Evolutionary conservation across 2,329 filamentous ascomycete genomes (phyloP), one percentile per base, ranked within the genome.

Genomic region (Teratosphaeria destructans): DNA sequence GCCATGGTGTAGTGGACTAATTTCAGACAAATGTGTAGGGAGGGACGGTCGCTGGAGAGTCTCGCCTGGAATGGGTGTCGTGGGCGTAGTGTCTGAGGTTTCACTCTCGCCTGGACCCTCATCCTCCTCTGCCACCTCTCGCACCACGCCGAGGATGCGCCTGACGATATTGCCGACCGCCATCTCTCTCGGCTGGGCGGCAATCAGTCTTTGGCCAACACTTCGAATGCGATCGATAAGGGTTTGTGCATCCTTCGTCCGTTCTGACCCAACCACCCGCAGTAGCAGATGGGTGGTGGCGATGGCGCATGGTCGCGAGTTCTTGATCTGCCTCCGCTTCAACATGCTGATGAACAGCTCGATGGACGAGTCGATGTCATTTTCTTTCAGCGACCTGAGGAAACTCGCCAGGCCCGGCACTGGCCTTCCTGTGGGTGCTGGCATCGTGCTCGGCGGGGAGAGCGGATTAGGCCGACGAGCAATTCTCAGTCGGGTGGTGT

Each of bases 91-190:
- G 16, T 61, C 77, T 63, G 56, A 56, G 10, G 39, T 26, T 29
- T 74, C 77, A 67, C 73, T 79, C 69, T 63, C 63, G 35, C 67
- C 76, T 60, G 86, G 78, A 49, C 81, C 82, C 55, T 77, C 85
- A 61, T 89, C 89, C 68, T 95, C 90, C 67, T 89, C 87, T 47
- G 89, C 88, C 70, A 97, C 92, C 70, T 96, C 92, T 57, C 94
- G 85, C 64, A 99, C 94, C 64, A 99, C 81, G 52, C 91, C 89
- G 43, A 99, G 79, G 2, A 97, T 89, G 63, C 94, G 86, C 62
- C 92, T 85, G 54, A 96, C 90, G 66, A 99, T 92, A 70, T 99
- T 99, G 57, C 91, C 93, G 53, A 96, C 90, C 5, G 91, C 90
- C 67, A 96, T 86, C 76, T 97, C 94, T 62, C 88, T 84, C 16